Evolutionary conservation across 164 flowering plant genomes (phyloP), one percentile per base, ranked within the genome.

Genomic region (Chloranthus sessilifolius): DNA sequence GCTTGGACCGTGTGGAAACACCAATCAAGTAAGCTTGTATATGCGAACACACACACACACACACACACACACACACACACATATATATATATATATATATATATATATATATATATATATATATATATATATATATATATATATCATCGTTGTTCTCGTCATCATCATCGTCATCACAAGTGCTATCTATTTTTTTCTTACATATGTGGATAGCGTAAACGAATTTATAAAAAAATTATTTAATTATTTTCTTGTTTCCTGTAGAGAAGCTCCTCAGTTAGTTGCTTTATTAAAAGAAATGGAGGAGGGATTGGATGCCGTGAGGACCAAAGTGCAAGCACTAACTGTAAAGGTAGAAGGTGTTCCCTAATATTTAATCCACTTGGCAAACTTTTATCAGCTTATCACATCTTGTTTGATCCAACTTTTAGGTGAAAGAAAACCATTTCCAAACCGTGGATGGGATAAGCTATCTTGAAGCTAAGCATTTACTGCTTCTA

Each of bases 401-500:
- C n/a, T n/a, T 8, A 8, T 19, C 8, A 15, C 28, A 16, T 11
- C 16, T 19, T n/a, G 8, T 21, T 7, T 5, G 10, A 4, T 30
- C 8, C 11, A 15, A n/a, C 9, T 43, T 26, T 36, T 53, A 92
- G 98, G 94, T 92, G 42, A 92, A 77, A 72, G 90, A 72, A 43
- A 64, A 73, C 51, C 67, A 72, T 14, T 76, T 62, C 58, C 84
- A 82, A 12, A 85, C 98, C 4, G 66, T 63, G 5, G 85, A 88
- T 62, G 96, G 98, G 59, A 73, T 92, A 47, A 92, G 91, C 63
- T 92, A 85, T 73, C 90, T 92, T 37, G 96, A 92, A 50, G 85
- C 90, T 4, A 92, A 92, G 38, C 77, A 85, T 73, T 66, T 92
- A 55, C 67, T 88, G 33, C 88, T 92, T 29, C 56, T 92, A 16